phyloP scores from a whole-genome alignment of 2,329 filamentous ascomycete genomes.

The Epichloe hybrida region DNA sequence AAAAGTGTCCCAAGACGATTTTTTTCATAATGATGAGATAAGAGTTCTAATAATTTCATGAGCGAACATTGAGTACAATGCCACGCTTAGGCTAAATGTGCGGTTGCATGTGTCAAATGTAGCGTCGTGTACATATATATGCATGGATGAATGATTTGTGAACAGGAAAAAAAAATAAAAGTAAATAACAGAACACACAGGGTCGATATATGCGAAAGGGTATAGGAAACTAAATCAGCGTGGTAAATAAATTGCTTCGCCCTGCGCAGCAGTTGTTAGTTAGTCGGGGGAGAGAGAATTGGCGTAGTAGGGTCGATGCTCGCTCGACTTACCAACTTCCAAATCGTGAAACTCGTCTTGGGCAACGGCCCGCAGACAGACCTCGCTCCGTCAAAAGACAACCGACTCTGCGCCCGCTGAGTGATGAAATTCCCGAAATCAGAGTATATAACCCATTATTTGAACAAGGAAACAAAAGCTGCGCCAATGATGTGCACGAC shows the following conservation, averaged over 20 bases:
- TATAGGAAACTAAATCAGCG: slow-evolving; percentile 1
- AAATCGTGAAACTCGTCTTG: neutral
- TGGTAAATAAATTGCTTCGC: neutral
- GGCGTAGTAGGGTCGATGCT: neutral
- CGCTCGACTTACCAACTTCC: neutral
- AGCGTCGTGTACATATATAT: neutral
- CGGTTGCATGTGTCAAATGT: neutral
- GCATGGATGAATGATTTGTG: neutral
- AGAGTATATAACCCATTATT: too few relatives aligned
- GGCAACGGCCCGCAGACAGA: neutral
- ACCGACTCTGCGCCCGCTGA: neutral
- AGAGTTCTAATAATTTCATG: neutral
- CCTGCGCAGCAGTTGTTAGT: neutral
- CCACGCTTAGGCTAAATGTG: neutral
- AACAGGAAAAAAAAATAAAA: slow-evolving; percentile 4
- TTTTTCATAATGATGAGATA: neutral
- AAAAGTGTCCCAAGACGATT: too few relatives aligned
- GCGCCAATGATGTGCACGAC: neutral
- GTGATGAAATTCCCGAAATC: too few relatives aligned
- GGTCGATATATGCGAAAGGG: neutral
- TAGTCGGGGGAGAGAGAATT: neutral
- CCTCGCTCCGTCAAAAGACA: too few relatives aligned
- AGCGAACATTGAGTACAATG: neutral
- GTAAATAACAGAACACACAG: neutral
- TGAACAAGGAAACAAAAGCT: neutral